Conservation (phyloP, 768 basidiomycete genomes). For the Holtermanniella nyarrowii region DNA sequence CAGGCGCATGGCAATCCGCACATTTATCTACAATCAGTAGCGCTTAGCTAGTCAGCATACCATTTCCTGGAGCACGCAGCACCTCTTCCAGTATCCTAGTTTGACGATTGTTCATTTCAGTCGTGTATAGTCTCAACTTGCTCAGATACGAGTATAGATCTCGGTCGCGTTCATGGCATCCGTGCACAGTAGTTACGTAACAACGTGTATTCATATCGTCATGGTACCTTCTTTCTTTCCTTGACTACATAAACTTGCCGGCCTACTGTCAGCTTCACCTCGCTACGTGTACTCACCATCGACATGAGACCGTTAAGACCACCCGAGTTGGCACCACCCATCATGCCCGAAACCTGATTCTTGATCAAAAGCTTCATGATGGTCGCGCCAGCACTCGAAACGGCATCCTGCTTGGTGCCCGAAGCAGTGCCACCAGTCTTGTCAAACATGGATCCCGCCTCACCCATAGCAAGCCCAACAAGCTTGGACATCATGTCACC, state of each 20-base stretch:
- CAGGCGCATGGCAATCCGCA: slow-evolving; percentile 80
- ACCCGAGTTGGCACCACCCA: slow-evolving; percentile 52
- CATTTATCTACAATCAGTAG: slow-evolving; percentile 55
- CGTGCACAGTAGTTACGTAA: no score
- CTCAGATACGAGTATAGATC: no score
- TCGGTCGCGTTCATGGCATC: background rate
- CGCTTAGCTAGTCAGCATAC: slow-evolving; percentile 41
- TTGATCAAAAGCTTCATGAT: slow-evolving; percentile 68
- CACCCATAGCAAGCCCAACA: slow-evolving; percentile 76
- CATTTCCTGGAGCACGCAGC: slow-evolving; percentile 61
- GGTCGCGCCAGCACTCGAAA: slow-evolving; percentile 75
- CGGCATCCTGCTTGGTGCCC: slow-evolving; percentile 56
- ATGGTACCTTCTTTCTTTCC: background rate
- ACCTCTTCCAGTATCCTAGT: slow-evolving; percentile 55
- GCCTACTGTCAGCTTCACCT: slow-evolving; percentile 4
- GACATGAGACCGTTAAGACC: slow-evolving; percentile 51
- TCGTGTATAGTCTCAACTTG: no score
- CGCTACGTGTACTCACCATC: slow-evolving; percentile 46
- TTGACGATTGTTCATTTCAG: slow-evolving; percentile 2
- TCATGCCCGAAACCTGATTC: slow-evolving; percentile 42
- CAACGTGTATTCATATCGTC: background rate
- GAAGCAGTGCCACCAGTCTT: slow-evolving; percentile 54
- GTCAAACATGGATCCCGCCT: slow-evolving; percentile 56
- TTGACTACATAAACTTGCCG: slow-evolving; percentile 11
- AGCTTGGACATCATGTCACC: slow-evolving; percentile 49